Conservation (phyloP, 768 basidiomycete species). For the Megacollybia marginata region DNA sequence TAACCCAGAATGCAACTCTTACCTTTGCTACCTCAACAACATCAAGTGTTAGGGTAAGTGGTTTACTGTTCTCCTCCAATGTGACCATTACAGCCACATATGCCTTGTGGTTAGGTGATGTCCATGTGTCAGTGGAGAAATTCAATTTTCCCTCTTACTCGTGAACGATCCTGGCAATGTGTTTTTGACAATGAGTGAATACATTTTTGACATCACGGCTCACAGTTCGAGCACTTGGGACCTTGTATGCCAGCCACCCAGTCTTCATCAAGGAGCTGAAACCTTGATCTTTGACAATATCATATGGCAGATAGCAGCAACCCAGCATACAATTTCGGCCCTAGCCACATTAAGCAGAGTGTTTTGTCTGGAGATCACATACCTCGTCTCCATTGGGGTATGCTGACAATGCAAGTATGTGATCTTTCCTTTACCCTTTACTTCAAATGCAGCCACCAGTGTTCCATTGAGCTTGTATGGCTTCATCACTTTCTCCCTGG, state of each 20-base stretch:
- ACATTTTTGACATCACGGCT: slow-evolving; percentile 4
- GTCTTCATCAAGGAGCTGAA: slow-evolving; percentile 18
- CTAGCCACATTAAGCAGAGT: neutral
- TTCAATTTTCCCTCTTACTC: slow-evolving; percentile 17
- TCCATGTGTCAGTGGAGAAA: slow-evolving; percentile 22
- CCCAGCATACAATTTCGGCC: slow-evolving; percentile 18
- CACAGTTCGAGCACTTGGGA: slow-evolving; percentile 12
- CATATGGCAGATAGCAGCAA: slow-evolving; percentile 15
- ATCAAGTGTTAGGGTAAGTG: slow-evolving; percentile 17
- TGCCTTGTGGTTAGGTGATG: slow-evolving; percentile 23
- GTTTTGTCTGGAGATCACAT: too few relatives aligned
- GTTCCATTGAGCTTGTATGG: too few relatives aligned
- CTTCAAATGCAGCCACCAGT: too few relatives aligned
- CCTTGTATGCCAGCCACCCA: slow-evolving; percentile 13
- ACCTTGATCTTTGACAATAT: slow-evolving; percentile 18
- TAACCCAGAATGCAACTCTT: neutral
- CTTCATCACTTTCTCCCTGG: too few relatives aligned
- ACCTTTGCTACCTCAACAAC: slow-evolving; percentile 20
- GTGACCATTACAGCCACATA: slow-evolving; percentile 21
- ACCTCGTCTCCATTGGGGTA: too few relatives aligned
- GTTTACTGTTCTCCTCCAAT: slow-evolving; percentile 14
- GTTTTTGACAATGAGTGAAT: slow-evolving; percentile 6
- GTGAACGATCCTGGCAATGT: slow-evolving; percentile 14
- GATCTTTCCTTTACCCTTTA: too few relatives aligned
- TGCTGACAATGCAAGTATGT: too few relatives aligned